Evolutionary conservation across 805 yeast genomes (phyloP).

Genomic region (Ogataea parapolymorpha): DNA sequence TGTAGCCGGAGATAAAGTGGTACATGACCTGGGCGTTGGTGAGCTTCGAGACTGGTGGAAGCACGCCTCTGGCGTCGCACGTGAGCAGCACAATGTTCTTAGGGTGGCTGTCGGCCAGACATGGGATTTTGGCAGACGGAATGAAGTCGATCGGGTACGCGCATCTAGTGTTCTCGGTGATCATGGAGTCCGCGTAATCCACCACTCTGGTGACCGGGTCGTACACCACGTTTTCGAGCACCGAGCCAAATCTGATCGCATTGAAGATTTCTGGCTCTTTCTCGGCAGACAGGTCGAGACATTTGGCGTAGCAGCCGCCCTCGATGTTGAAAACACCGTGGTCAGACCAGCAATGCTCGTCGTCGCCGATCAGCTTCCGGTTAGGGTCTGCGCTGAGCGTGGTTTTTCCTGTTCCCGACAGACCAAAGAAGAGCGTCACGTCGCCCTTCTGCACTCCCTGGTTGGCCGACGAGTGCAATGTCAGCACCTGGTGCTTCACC

Average conservation of each 20-base stretch:
- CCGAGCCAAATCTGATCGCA: conserved; percentile 92
- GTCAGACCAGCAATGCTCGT: conserved; percentile 99
- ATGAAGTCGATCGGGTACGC: conserved; percentile 97
- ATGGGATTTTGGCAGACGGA: conserved; percentile 95
- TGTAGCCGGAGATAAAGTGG: conserved; percentile 97
- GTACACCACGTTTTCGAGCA: conserved; percentile 88
- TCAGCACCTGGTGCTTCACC: conserved; percentile 82
- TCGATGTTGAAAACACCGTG: conserved; percentile 98
- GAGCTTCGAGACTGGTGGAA: conserved; percentile 94
- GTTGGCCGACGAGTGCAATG: conserved; percentile 93
- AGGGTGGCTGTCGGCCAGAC: conserved; percentile 87
- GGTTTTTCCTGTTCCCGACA: conserved; percentile 98
- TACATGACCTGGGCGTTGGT: conserved; percentile 97
- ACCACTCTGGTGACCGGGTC: conserved; percentile 76
- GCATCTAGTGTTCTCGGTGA: conserved; percentile 97
- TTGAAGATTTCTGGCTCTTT: conserved; percentile 97
- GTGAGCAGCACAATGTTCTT: conserved; percentile 88
- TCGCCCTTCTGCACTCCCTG: conserved; percentile 81
- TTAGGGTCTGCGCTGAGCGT: conserved; percentile 95
- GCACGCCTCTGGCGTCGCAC: conserved; percentile 97
- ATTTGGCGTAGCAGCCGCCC: conserved; percentile 99
- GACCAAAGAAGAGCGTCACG: conserved; percentile 92
- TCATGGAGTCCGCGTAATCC: conserved; percentile 74
- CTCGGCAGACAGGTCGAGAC: conserved; percentile 82
- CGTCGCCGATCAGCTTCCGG: conserved; percentile 94